Evolutionary conservation across 2,329 filamentous ascomycete species (phyloP).

Genomic region (Fusarium papillatum): DNA sequence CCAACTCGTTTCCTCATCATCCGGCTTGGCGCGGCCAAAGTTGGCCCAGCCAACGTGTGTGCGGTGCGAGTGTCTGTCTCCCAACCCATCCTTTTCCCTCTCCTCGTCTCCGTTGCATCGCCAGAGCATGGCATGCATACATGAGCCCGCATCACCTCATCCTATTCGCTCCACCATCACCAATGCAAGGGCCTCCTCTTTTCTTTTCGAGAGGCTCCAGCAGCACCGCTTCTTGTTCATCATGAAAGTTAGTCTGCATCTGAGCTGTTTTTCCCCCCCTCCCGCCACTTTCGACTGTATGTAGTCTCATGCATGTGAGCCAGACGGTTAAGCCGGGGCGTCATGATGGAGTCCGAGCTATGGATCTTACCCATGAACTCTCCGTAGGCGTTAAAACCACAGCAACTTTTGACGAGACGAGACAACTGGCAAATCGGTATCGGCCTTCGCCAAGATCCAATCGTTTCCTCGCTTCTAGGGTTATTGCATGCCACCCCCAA

Average conservation of each 20-base stretch:
- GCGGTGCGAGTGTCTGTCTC: background rate
- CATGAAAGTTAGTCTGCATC: background rate
- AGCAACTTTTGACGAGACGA: slow-evolving; percentile 2
- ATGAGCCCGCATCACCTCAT: slow-evolving; percentile 34
- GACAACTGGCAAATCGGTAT: background rate
- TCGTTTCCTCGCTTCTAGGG: background rate
- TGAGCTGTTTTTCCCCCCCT: background rate
- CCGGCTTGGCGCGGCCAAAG: slow-evolving; percentile 33
- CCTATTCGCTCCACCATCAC: slow-evolving; percentile 25
- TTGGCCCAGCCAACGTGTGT: background rate
- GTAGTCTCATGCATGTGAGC: slow-evolving; percentile 3
- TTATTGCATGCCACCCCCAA: background rate
- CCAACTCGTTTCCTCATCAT: slow-evolving; percentile 24
- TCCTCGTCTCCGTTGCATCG: background rate
- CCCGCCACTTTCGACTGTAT: background rate
- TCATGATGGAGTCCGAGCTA: slow-evolving; percentile 1
- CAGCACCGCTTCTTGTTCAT: background rate
- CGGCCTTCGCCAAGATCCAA: background rate
- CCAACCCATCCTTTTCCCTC: background rate
- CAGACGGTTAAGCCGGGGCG: slow-evolving; percentile 6
- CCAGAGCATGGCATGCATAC: slow-evolving; percentile 16
- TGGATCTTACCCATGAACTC: background rate
- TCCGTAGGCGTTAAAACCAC: background rate
- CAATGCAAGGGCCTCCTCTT: slow-evolving; percentile 34
- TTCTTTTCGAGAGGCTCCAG: background rate